These are phyloP conservation scores for Clarireedia hainanense DNA, from an alignment of 2,329 filamentous ascomycete species.

Conservation along the genomic window DNA sequence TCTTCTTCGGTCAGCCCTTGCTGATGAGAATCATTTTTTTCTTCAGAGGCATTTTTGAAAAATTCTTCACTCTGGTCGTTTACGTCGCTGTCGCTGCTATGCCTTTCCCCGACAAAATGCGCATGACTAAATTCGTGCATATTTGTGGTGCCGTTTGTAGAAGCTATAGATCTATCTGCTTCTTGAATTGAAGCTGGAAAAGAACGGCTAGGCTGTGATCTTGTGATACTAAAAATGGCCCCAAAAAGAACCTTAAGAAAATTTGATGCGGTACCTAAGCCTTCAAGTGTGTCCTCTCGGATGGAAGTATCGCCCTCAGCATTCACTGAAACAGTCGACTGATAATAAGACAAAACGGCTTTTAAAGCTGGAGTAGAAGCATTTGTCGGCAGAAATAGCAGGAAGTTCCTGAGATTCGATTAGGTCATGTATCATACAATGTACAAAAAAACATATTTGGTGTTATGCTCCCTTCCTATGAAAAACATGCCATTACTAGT, in stretches of 20 bases:
- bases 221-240: constrained; percentile 61
- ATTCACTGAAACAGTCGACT: constrained; percentile 80
- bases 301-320: constrained; percentile 90
- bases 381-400: constrained; percentile 72
- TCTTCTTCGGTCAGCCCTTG: constrained; percentile 11
- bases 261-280: constrained; percentile 78
- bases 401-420: constrained; percentile 61
- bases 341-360: constrained; percentile 85
- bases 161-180: not conserved
- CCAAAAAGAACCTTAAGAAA: constrained; percentile 69
- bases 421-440: not conserved
- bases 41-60: not conserved
- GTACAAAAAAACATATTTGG: not conserved
- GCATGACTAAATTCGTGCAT: constrained; percentile 14
- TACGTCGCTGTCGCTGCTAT: constrained; percentile 2
- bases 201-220: constrained; percentile 27
- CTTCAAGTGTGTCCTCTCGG: constrained; percentile 82
- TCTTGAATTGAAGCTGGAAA: constrained; percentile 5
- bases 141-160: constrained; percentile 3
- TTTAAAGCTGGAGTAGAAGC: constrained; percentile 63
- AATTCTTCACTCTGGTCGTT: constrained; percentile 1
- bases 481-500: not conserved
- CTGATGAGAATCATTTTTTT: not conserved
- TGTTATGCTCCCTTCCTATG: not conserved
- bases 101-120: constrained; percentile 11